Percentiles rank a stretch among this genome's conserved stretches.
phyloP scores from a whole-genome alignment of 2,329 filamentous ascomycete species.

The Penicillium brevicompactum region DNA sequence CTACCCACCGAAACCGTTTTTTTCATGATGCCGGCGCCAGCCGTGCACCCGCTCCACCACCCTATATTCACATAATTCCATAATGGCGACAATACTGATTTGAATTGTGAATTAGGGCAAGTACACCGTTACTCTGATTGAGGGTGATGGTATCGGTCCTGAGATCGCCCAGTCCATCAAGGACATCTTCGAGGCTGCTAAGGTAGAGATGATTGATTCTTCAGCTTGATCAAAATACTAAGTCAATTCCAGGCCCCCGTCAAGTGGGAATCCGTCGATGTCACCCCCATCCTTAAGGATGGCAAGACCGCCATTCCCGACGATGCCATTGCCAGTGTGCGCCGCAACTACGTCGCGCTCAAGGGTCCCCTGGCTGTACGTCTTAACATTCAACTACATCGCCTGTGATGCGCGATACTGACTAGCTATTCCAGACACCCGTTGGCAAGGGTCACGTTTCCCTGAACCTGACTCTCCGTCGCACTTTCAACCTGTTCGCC shows the following conservation, averaged over 20 bases:
- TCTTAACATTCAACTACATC: slow-evolving; percentile 21
- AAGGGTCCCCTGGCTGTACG: slow-evolving; percentile 95
- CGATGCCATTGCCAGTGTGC: slow-evolving; percentile 88
- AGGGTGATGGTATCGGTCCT: slow-evolving; percentile 97
- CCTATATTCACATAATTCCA: slow-evolving; percentile 1
- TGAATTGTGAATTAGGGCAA: slow-evolving; percentile 66
- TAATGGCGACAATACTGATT: slow-evolving; percentile 12
- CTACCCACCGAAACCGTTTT: slow-evolving; percentile 25
- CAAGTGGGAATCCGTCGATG: slow-evolving; percentile 96
- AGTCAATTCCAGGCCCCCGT: slow-evolving; percentile 70
- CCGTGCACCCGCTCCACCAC: slow-evolving; percentile 20
- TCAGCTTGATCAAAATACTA: slow-evolving; percentile 26
- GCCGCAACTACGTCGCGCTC: slow-evolving; percentile 93
- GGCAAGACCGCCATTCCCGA: slow-evolving; percentile 95
- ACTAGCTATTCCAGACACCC: slow-evolving; percentile 66
- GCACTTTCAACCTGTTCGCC: slow-evolving; percentile 99
- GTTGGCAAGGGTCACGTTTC: slow-evolving; percentile 99
- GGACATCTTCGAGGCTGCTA: slow-evolving; percentile 95
- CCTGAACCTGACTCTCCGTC: slow-evolving; percentile 95
- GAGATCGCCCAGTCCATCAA: slow-evolving; percentile 98
- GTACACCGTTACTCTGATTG: slow-evolving; percentile 94
- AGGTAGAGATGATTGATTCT: slow-evolving; percentile 56
- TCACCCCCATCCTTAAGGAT: slow-evolving; percentile 89
- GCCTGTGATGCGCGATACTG: slow-evolving; percentile 23
- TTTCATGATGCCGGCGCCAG: slow-evolving; percentile 29